phyloP scores from a whole-genome alignment of 257 asterid species.

The Plantago elongata region DNA sequence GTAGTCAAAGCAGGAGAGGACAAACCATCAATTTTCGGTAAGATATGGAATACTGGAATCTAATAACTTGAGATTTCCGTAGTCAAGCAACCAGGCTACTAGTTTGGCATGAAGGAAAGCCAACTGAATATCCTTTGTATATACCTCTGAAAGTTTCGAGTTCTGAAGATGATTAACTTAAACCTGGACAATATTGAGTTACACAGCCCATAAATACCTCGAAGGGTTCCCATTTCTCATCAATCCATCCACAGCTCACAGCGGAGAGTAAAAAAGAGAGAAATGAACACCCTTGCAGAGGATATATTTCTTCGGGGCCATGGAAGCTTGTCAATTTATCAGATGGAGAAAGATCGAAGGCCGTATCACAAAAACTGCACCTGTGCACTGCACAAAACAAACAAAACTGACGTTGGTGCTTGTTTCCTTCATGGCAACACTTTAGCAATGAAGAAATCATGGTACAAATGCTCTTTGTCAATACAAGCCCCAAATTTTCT shows the following conservation, averaged over 20 bases:
- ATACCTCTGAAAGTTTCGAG: conserved; percentile 9
- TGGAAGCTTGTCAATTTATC: conserved; percentile 23
- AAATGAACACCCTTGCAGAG: conserved; percentile 41
- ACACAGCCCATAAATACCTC: conserved; percentile 5
- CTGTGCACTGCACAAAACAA: conserved; percentile 33
- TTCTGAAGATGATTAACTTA: not conserved
- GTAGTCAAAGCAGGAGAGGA: conserved; percentile 8
- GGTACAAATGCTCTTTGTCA: conserved; percentile 26
- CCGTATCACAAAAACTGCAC: conserved; percentile 44
- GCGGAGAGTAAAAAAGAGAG: not conserved
- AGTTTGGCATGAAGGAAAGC: conserved; percentile 4
- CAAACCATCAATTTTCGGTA: not conserved
- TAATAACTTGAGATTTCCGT: not conserved
- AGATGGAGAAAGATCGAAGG: conserved; percentile 32
- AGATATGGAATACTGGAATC: not conserved
- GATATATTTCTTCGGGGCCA: conserved; percentile 24
- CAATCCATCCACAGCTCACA: not conserved
- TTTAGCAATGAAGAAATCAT: conserved; percentile 18
- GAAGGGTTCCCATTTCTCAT: not conserved
- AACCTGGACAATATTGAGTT: not conserved
- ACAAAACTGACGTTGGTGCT: not conserved
- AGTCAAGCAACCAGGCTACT: conserved; percentile 3
- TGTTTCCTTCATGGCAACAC: conserved; percentile 25
- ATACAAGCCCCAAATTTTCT: conserved; percentile 11
- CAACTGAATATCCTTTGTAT: conserved; percentile 6